Conservation (phyloP, 2,329 filamentous ascomycete species). For the Teratosphaeria viscida region DNA sequence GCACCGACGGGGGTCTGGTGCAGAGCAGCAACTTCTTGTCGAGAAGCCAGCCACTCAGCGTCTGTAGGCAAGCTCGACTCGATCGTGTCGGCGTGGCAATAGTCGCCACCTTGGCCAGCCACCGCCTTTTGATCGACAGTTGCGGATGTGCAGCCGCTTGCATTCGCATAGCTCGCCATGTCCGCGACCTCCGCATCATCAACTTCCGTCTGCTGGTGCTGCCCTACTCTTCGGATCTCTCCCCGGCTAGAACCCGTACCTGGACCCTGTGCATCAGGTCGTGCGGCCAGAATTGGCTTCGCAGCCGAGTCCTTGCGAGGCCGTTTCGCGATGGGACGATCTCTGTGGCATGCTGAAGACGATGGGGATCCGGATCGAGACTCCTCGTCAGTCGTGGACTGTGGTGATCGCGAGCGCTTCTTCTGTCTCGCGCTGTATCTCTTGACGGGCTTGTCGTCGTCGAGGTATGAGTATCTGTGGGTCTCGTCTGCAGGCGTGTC, state of each 20-base stretch:
- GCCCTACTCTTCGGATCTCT: neutral
- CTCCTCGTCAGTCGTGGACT: neutral
- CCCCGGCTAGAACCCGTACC: neutral
- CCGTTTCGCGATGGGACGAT: neutral
- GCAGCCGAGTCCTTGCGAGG: neutral
- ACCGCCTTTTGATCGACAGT: neutral
- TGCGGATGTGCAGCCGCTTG: neutral
- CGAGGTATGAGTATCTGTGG: neutral
- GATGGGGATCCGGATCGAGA: neutral
- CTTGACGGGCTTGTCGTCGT: neutral
- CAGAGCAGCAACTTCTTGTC: neutral
- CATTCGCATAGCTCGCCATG: neutral
- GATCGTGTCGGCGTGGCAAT: neutral
- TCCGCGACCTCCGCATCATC: neutral
- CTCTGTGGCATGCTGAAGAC: neutral
- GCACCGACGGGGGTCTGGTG: neutral
- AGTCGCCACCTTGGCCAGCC: neutral
- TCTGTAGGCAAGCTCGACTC: neutral
- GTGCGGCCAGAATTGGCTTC: neutral
- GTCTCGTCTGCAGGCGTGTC: neutral
- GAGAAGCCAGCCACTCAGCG: neutral
- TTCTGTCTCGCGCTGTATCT: neutral
- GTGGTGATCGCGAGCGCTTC: neutral
- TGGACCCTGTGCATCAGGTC: neutral
- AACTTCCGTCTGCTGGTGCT: neutral